phyloP scores from a whole-genome alignment of 768 basidiomycete species.

The Trametes sanguinea region DNA sequence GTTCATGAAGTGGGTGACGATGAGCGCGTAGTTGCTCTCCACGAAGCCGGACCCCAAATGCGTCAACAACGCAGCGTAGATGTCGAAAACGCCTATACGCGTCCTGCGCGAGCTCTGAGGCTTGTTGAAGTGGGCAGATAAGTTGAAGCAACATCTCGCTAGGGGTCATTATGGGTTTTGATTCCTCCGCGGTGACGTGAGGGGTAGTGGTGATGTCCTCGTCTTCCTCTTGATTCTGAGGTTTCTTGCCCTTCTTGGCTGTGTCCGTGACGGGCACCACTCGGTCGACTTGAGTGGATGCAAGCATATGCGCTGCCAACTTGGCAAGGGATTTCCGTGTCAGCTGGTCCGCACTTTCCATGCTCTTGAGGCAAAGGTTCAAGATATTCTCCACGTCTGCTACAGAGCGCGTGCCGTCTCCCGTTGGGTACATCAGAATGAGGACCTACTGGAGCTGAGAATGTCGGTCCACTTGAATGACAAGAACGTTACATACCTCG shows the following conservation, averaged over 20 bases:
- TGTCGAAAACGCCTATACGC: conserved; percentile 85
- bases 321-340: conserved; percentile 80
- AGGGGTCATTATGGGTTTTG: conserved; percentile 67
- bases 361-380: conserved; percentile 61
- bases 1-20: conserved; percentile 75
- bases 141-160: conserved; percentile 83
- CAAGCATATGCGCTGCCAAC: conserved; percentile 81
- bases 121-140: conserved; percentile 84
- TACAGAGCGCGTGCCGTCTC: conserved; percentile 55
- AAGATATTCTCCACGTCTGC: conserved; percentile 81
- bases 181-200: conserved; percentile 49
- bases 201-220: conserved; percentile 53
- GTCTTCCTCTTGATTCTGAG: conserved; percentile 46
- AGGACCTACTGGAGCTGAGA: conserved; percentile 41
- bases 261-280: conserved; percentile 46
- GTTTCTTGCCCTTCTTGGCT: conserved; percentile 62
- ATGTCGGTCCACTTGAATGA: conserved; percentile 12
- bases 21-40: conserved; percentile 78
- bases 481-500: conserved; percentile 49
- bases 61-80: conserved; percentile 77
- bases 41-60: conserved; percentile 76
- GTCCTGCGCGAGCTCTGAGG: conserved; percentile 64
- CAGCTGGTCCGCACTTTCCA: conserved; percentile 82
- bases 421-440: conserved; percentile 58
- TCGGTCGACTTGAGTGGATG: conserved; percentile 76